Conservation (phyloP, 78 protist species). For the Pigoraptor vietnamica region DNA sequence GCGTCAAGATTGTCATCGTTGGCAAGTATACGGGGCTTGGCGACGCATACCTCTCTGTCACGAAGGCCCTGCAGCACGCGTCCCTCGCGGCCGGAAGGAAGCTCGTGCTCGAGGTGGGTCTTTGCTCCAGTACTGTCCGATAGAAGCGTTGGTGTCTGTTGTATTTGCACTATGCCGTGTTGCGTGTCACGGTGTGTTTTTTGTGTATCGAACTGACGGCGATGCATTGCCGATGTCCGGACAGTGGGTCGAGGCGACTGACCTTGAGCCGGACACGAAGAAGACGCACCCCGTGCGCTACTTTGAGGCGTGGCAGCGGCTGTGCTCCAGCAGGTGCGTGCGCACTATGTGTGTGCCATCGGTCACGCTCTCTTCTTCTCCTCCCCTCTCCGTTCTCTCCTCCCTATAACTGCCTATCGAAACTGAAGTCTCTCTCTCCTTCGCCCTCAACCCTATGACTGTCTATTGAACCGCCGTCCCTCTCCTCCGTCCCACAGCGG, state of each 20-base stretch:
- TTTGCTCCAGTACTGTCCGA: not conserved
- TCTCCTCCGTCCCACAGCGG: slow-evolving; percentile 59
- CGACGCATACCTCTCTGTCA: slow-evolving; percentile 86
- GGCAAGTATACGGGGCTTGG: slow-evolving; percentile 89
- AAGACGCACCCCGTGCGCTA: not conserved
- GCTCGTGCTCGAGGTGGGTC: slow-evolving; percentile 12
- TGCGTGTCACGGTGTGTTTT: not conserved
- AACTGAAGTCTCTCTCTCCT: too few relatives aligned
- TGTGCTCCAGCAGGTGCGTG: slow-evolving; percentile 10
- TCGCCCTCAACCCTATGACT: too few relatives aligned
- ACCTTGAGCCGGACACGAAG: slow-evolving; percentile 3
- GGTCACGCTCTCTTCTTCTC: too few relatives aligned
- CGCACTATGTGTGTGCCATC: too few relatives aligned
- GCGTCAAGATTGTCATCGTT: slow-evolving; percentile 63
- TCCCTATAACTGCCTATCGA: too few relatives aligned
- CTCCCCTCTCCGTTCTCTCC: too few relatives aligned
- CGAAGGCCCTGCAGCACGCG: slow-evolving; percentile 81
- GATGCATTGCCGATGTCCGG: too few relatives aligned
- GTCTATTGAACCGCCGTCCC: too few relatives aligned
- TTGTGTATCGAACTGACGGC: not conserved
- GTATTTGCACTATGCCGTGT: not conserved
- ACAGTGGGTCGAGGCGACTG: slow-evolving; percentile 43
- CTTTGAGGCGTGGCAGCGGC: slow-evolving; percentile 24
- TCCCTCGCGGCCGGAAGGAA: slow-evolving; percentile 53
- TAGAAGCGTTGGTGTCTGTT: not conserved